A percentile compares a stretch with the other conserved stretches of the same genome.
Evolutionary conservation across 2,329 filamentous ascomycete genomes (phyloP).

Genomic region (Scopulariopsis brevicaulis): DNA sequence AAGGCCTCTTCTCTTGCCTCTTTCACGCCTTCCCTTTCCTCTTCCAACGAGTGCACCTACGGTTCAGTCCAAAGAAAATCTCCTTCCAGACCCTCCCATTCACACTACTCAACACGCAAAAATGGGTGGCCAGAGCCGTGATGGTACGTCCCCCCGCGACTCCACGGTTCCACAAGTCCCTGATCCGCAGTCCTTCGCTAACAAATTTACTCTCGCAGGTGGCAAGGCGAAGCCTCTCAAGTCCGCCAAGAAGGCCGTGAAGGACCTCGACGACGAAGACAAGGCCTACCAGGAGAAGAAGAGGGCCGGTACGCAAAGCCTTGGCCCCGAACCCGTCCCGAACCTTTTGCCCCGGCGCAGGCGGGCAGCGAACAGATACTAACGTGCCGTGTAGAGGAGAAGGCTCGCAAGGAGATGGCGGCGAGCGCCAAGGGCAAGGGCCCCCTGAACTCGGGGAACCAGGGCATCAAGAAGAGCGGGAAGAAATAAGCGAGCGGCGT

Average conservation of each 20-base stretch:
- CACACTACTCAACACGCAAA: slow-evolving; percentile 1
- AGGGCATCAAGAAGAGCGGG: slow-evolving; percentile 96
- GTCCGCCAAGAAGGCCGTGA: slow-evolving; percentile 73
- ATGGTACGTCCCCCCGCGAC: slow-evolving; percentile 32
- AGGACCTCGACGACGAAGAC: slow-evolving; percentile 82
- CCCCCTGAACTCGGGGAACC: slow-evolving; percentile 69
- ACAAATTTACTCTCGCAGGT: slow-evolving; percentile 31
- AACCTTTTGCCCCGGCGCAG: not conserved
- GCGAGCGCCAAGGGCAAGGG: slow-evolving; percentile 79
- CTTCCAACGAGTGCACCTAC: not conserved
- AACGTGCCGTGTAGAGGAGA: slow-evolving; percentile 47
- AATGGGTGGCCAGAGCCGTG: slow-evolving; percentile 59
- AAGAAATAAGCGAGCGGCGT: slow-evolving; percentile 64
- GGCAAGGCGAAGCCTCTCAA: slow-evolving; percentile 81
- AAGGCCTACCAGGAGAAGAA: slow-evolving; percentile 75
- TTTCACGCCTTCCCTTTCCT: not conserved
- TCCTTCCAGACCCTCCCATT: not conserved
- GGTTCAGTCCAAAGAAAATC: not conserved
- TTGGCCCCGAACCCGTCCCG: not conserved
- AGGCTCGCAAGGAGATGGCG: slow-evolving; percentile 76
- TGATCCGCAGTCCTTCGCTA: not conserved
- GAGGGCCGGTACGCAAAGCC: slow-evolving; percentile 54
- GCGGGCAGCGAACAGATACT: not conserved
- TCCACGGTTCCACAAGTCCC: not conserved
- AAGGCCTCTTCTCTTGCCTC: not conserved